Base-by-base conservation (phyloP, 768 basidiomycete species). In the Jaapia argillacea region DNA sequence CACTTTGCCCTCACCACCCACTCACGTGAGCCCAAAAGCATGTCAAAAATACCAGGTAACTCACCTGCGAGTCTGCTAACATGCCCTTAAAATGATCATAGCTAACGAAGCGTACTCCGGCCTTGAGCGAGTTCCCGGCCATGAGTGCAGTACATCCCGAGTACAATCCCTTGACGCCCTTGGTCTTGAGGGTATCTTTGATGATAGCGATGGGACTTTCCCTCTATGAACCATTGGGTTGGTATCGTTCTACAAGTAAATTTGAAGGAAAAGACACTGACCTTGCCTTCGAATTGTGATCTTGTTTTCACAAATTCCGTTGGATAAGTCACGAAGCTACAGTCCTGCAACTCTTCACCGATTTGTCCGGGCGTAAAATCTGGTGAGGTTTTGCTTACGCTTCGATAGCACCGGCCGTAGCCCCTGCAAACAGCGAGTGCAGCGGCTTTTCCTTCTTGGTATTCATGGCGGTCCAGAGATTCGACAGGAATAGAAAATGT, bases 301-400 rank as follows among this genome's bases (percentile, higher is more conserved):
- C 90, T 77, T 13, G 94, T 97, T 65, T 98, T 97, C 41, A 94
- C 81, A 54, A 79, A 93, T 59, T 98, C 91, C 0, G 86, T 82
- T 1, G 90, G 89, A 52, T 90, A 94, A 16, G 87, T 93, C 49
- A 85, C 64, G 64, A 85, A 85, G 47, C 85, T 88, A 58, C 44
- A 53, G 57, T 61, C 48, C 64, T 68, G 54, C 57, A 64, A 53
- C 58, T 48, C 49, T 52, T 72, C 54, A 67, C 62, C 47, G 41
- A 10, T 24, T 20, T n/a, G n/a, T n/a, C n/a, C n/a, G n/a, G n/a
- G n/a, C n/a, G n/a, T n/a, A n/a, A n/a, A n/a, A n/a, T n/a, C n/a
- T n/a, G n/a, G n/a, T n/a, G n/a, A n/a, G n/a, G n/a, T n/a, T n/a
- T n/a, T n/a, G 66, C 83, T 66, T 62, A 88, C 85, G 88, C 89